Evolutionary conservation across 345 rosid genomes (phyloP).

Genomic region (Salix dunnii): DNA sequence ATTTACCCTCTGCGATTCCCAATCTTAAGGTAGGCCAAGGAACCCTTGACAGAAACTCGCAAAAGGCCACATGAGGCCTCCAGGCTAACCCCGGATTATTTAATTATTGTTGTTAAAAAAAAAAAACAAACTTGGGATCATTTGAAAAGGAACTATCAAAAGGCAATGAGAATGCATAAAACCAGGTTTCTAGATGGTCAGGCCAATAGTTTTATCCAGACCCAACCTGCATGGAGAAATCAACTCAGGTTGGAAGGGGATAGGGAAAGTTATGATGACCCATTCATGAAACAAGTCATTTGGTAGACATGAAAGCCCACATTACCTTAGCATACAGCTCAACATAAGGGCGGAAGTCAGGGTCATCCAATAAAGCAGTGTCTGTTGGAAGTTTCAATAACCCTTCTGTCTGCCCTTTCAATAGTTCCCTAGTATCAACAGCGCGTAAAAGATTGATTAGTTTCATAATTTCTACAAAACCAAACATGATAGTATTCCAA

Average conservation of each 20-base stretch:
- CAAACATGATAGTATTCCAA: neutral
- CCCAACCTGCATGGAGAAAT: neutral
- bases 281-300: neutral
- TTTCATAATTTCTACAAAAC: neutral
- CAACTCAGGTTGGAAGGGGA: neutral
- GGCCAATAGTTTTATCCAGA: slow-evolving; percentile 8
- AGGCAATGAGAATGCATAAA: neutral
- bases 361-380: slow-evolving; percentile 64
- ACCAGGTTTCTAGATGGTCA: neutral
- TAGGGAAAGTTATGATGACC: neutral
- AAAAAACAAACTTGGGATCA: neutral
- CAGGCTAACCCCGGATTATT: neutral
- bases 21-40: neutral
- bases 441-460: neutral
- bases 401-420: slow-evolving; percentile 75
- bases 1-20: neutral
- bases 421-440: slow-evolving; percentile 49
- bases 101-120: neutral
- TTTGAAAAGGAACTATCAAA: neutral
- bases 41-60: neutral
- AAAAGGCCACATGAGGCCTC: slow-evolving; percentile 3
- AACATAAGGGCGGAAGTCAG: slow-evolving; percentile 61
- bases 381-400: slow-evolving; percentile 86
- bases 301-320: neutral
- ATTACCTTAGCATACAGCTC: slow-evolving; percentile 82